These are phyloP conservation scores for Talaromyces adpressus DNA, from an alignment of 495 filamentous ascomycete genomes.

Conservation along the genomic window DNA sequence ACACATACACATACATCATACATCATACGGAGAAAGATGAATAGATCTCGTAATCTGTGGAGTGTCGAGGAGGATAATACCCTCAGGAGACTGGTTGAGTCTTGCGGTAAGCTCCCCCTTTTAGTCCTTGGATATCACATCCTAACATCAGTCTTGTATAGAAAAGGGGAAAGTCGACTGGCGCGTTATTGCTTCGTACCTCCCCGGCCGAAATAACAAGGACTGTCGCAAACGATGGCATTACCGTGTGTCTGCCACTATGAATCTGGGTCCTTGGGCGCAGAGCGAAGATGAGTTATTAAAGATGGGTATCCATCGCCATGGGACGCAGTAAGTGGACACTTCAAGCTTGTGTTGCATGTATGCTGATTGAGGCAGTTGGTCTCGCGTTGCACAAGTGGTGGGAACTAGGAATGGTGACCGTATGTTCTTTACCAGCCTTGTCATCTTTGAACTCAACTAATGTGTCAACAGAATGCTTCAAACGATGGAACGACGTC, in stretches of 20 bases:
- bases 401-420: slow-evolving; percentile 19
- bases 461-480: slow-evolving; percentile 12
- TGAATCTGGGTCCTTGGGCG: slow-evolving; percentile 17
- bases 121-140: neutral
- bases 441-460: neutral
- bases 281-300: slow-evolving; percentile 18
- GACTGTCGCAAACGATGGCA: slow-evolving; percentile 23
- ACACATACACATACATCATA: neutral
- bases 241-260: slow-evolving; percentile 9
- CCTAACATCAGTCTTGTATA: neutral
- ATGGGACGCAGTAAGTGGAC: slow-evolving; percentile 13
- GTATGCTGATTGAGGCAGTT: slow-evolving; percentile 7
- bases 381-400: slow-evolving; percentile 18
- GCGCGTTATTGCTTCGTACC: slow-evolving; percentile 12
- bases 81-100: slow-evolving; percentile 4
- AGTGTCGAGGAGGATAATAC: slow-evolving; percentile 6
- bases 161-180: slow-evolving; percentile 13
- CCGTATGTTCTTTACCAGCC: slow-evolving; percentile 10
- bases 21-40: neutral
- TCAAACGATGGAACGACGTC: slow-evolving; percentile 20
- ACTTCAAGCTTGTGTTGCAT: neutral
- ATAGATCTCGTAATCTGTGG: slow-evolving; percentile 8
- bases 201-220: slow-evolving; percentile 19
- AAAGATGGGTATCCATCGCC: slow-evolving; percentile 13
- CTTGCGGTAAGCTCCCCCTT: slow-evolving; percentile 3